Percentiles rank a stretch among this genome's conserved stretches.
phyloP scores from a whole-genome alignment of 2,329 filamentous ascomycete genomes.

The Aspergillus candidus region DNA sequence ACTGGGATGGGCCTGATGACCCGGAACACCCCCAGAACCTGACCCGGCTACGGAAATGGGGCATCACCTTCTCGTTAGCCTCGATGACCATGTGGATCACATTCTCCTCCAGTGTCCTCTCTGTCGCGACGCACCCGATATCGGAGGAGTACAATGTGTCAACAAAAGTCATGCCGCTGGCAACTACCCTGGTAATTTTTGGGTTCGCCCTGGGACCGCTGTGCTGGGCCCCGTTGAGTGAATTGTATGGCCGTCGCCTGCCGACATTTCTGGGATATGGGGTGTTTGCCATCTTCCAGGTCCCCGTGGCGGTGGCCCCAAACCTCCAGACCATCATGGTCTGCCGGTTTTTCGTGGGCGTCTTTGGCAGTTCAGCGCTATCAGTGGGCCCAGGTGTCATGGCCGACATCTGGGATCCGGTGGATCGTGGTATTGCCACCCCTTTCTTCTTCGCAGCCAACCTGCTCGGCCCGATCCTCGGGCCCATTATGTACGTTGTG shows the following conservation, averaged over 20 bases:
- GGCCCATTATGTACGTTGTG: conserved; percentile 46
- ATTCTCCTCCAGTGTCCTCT: conserved; percentile 45
- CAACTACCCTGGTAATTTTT: conserved; percentile 46
- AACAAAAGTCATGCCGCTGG: conserved; percentile 45
- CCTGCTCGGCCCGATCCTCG: conserved; percentile 46
- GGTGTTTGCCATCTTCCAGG: conserved; percentile 48
- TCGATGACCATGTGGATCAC: conserved; percentile 44
- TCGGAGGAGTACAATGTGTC: conserved; percentile 42
- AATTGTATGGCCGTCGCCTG: conserved; percentile 44
- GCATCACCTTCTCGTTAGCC: conserved; percentile 38
- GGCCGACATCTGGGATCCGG: conserved; percentile 46
- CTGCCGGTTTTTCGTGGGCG: conserved; percentile 47
- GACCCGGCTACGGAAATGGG: conserved; percentile 42
- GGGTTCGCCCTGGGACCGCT: conserved; percentile 37
- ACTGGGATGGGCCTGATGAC: no score
- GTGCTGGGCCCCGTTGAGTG: conserved; percentile 39
- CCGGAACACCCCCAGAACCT: no score
- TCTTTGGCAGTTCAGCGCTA: conserved; percentile 46
- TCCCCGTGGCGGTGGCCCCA: conserved; percentile 47
- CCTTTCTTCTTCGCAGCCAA: conserved; percentile 42
- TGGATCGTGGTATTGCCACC: conserved; percentile 44
- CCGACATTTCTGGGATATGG: conserved; percentile 45
- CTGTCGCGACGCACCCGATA: conserved; percentile 37
- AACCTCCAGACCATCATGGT: conserved; percentile 50
- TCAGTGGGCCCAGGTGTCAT: conserved; percentile 47